phyloP scores from a whole-genome alignment of 1,284 basidiomycete species.

The Sanguinoderma infundibulare region DNA sequence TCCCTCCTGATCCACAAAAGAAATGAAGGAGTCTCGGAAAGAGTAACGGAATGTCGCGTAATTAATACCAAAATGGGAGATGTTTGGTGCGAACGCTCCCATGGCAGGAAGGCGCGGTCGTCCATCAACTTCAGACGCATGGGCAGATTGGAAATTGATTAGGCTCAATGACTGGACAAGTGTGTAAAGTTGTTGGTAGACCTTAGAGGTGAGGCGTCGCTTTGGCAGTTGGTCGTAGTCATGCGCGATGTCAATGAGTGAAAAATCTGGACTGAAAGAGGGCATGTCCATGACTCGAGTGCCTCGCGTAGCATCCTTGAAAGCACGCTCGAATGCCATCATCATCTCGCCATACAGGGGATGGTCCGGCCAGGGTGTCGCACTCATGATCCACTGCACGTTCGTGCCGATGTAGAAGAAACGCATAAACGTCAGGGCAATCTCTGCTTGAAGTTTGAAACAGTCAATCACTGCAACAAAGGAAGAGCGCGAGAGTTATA shows the following conservation, averaged over 20 bases:
- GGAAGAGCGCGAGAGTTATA: background rate
- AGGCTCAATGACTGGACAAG: background rate
- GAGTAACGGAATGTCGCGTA: background rate
- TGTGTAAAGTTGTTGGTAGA: background rate
- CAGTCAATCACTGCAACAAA: no score
- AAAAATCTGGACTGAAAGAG: background rate
- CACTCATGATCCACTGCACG: slow-evolving; percentile 7
- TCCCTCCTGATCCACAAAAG: background rate
- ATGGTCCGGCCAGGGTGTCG: slow-evolving; percentile 6
- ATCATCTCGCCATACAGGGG: background rate
- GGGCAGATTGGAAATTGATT: background rate
- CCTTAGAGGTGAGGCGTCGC: background rate
- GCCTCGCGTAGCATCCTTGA: background rate
- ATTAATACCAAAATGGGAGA: background rate
- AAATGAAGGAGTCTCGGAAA: background rate
- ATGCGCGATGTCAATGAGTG: background rate
- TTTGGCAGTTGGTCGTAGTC: background rate
- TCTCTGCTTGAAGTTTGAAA: no score
- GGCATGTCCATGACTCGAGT: background rate
- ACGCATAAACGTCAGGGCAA: slow-evolving; percentile 16
- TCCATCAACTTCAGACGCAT: background rate
- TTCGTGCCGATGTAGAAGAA: slow-evolving; percentile 15
- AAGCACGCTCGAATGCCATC: background rate
- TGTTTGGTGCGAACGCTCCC: background rate
- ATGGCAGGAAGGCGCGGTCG: background rate